Evolutionary conservation across 2,329 filamentous ascomycete species (phyloP).

Genomic region (Pezicula neosporulosa): DNA sequence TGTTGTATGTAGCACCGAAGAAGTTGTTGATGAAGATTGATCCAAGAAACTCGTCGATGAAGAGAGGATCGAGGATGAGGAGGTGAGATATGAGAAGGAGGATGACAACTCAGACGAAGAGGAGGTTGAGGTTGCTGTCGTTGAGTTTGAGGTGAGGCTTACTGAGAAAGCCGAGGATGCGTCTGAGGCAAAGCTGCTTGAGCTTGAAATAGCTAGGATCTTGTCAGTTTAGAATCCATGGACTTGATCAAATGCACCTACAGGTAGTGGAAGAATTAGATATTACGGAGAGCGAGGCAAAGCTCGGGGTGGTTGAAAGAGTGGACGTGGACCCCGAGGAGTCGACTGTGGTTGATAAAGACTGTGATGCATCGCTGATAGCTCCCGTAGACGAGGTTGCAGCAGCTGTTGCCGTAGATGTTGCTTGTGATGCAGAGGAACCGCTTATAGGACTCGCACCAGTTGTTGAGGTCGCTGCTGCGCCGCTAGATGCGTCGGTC

Average conservation of each 20-base stretch:
- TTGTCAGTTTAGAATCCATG: slow-evolving; percentile 10
- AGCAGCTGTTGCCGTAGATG: not conserved
- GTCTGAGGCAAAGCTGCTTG: slow-evolving; percentile 14
- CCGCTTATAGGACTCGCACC: not conserved
- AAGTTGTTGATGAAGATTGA: not conserved
- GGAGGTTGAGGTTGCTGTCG: slow-evolving; percentile 6
- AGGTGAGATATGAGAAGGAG: slow-evolving; percentile 6
- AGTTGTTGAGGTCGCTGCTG: not conserved
- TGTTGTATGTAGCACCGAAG: not conserved
- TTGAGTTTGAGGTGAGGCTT: slow-evolving; percentile 12
- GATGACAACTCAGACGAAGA: slow-evolving; percentile 1
- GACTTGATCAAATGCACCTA: slow-evolving; percentile 11
- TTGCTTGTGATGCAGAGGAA: not conserved
- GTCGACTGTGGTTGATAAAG: slow-evolving; percentile 11
- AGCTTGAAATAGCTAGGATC: slow-evolving; percentile 25
- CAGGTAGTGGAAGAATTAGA: slow-evolving; percentile 26
- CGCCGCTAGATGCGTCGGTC: slow-evolving; percentile 1
- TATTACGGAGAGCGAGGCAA: slow-evolving; percentile 21
- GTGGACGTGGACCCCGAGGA: slow-evolving; percentile 10
- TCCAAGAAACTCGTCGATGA: not conserved
- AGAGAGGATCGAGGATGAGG: not conserved
- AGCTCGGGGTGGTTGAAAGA: slow-evolving; percentile 20
- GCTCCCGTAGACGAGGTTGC: slow-evolving; percentile 1
- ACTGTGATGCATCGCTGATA: slow-evolving; percentile 14
- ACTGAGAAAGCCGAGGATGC: not conserved